These are phyloP conservation scores for Fusarium palustre DNA, from an alignment of 2,329 filamentous ascomycete species.

Conservation along the genomic window DNA sequence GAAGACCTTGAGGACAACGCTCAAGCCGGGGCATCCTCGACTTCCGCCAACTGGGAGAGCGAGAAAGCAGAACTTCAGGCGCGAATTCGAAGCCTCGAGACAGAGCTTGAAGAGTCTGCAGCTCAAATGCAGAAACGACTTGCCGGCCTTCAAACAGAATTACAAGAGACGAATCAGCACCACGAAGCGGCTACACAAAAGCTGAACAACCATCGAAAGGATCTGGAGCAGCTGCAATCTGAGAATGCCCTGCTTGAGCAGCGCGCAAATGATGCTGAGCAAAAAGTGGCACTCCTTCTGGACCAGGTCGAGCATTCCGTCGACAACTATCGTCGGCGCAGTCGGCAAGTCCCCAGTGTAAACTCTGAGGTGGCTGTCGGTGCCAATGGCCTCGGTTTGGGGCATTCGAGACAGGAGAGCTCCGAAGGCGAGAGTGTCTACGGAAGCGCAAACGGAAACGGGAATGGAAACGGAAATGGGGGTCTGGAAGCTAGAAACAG, in stretches of 20 bases:
- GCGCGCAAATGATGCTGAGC: slow-evolving; percentile 88
- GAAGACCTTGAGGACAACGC: slow-evolving; percentile 70
- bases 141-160: slow-evolving; percentile 73
- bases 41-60: slow-evolving; percentile 75
- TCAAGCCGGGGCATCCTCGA: slow-evolving; percentile 54
- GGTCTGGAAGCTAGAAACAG: slow-evolving; percentile 65
- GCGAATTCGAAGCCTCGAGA: slow-evolving; percentile 76
- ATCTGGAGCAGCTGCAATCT: slow-evolving; percentile 83
- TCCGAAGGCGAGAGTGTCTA: slow-evolving; percentile 73
- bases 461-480: slow-evolving; percentile 53
- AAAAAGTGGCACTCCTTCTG: slow-evolving; percentile 90
- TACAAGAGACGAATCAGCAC: slow-evolving; percentile 73
- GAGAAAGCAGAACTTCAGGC: slow-evolving; percentile 76
- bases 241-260: slow-evolving; percentile 86
- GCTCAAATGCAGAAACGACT: slow-evolving; percentile 79
- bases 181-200: slow-evolving; percentile 69
- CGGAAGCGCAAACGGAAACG: slow-evolving; percentile 62
- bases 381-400: slow-evolving; percentile 54
- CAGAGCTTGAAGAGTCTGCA: slow-evolving; percentile 74
- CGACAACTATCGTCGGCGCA: slow-evolving; percentile 89
- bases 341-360: slow-evolving; percentile 67
- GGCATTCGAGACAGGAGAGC: slow-evolving; percentile 66
- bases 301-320: slow-evolving; percentile 96
- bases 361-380: slow-evolving; percentile 57
- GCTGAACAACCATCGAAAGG: slow-evolving; percentile 69